These are phyloP conservation scores for Exserohilum rostratum DNA, from an alignment of 2,329 filamentous ascomycete species.

Conservation along the genomic window DNA sequence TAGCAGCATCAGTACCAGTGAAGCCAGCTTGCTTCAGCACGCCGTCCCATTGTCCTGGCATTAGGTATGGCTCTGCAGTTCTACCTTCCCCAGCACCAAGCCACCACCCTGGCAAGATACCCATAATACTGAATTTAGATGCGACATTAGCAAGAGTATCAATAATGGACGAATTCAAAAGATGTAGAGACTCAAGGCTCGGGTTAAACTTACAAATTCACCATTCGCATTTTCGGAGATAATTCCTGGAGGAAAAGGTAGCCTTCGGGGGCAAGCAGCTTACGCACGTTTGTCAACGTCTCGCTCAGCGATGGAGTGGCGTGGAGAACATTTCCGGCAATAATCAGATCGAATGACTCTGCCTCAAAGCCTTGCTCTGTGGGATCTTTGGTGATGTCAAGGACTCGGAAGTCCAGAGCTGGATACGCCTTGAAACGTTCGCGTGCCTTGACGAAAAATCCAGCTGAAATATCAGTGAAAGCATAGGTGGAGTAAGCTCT, in stretches of 20 bases:
- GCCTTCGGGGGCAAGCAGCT: background rate
- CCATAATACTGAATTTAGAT: background rate
- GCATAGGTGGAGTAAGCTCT: background rate
- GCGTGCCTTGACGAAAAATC: background rate
- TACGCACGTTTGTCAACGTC: background rate
- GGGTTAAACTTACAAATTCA: background rate
- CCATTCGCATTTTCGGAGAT: background rate
- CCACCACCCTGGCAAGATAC: background rate
- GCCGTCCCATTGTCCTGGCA: background rate
- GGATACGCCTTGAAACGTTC: background rate
- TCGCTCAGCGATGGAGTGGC: background rate
- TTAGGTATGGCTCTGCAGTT: background rate
- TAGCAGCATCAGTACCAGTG: background rate
- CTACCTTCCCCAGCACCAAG: background rate
- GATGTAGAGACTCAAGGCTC: background rate
- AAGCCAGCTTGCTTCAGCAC: background rate
- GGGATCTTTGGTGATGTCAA: slow-evolving; percentile 15
- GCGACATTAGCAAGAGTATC: background rate
- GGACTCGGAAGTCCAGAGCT: background rate
- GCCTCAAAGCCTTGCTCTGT: slow-evolving; percentile 16
- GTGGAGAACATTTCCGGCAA: slow-evolving; percentile 7
- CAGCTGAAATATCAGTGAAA: slow-evolving; percentile 1
- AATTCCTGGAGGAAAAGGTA: background rate
- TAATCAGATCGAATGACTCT: slow-evolving; percentile 21
- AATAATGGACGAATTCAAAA: background rate